A percentile compares a stretch with the other conserved stretches of the same genome.
These are phyloP conservation scores for Kazachstania africana DNA, from an alignment of 805 yeast species.

Conservation along the genomic window DNA sequence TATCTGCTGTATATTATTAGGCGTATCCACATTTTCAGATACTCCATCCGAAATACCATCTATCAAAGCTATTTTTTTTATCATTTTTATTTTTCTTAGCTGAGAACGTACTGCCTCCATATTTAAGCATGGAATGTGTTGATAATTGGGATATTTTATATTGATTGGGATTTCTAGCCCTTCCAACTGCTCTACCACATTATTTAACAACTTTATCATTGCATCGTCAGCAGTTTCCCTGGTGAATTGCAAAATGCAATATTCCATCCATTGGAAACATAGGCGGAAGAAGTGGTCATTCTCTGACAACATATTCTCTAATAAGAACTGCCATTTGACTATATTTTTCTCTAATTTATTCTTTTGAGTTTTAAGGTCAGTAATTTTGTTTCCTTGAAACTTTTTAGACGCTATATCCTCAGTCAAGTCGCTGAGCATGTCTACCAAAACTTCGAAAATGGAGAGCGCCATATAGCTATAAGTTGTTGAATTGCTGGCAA, in stretches of 20 bases:
- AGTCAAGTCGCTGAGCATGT: constrained; percentile 28
- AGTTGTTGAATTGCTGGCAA: constrained; percentile 4
- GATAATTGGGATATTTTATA: constrained; percentile 45
- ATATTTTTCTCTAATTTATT: constrained; percentile 35
- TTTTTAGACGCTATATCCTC: constrained; percentile 22
- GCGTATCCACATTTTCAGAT: constrained; percentile 10
- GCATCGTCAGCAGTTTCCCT: constrained; percentile 26
- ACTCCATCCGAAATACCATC: constrained; percentile 8
- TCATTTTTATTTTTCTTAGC: constrained; percentile 58
- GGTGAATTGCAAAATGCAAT: constrained; percentile 33
- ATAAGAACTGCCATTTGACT: constrained; percentile 35
- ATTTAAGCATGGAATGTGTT: constrained; percentile 46
- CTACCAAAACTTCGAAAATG: constrained; percentile 36
- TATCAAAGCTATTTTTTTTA: constrained; percentile 25
- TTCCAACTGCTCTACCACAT: constrained; percentile 13
- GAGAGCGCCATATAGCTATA: constrained; percentile 22
- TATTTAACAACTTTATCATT: constrained; percentile 17
- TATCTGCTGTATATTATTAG: no score
- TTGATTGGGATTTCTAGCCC: constrained; percentile 5
- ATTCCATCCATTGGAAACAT: constrained; percentile 38
- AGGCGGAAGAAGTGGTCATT: constrained; percentile 8
- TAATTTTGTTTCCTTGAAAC: constrained; percentile 20
- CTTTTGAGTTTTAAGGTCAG: constrained; percentile 29
- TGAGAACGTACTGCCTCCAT: constrained; percentile 42
- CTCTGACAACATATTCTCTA: constrained; percentile 5